phyloP scores from a whole-genome alignment of 306 rosid genomes.

The Rosa lucieae region DNA sequence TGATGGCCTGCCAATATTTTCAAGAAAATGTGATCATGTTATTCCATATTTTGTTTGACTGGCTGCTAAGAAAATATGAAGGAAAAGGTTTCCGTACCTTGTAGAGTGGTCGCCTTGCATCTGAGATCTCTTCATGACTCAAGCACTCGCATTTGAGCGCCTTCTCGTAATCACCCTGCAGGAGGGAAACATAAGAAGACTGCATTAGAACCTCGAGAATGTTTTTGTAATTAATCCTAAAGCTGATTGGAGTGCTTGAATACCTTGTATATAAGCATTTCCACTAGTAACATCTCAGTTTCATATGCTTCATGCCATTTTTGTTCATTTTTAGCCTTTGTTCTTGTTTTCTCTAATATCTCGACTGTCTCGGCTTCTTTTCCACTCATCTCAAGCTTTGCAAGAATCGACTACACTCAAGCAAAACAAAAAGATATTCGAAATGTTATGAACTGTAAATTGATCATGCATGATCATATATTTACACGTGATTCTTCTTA shows the following conservation, averaged over 20 bases:
- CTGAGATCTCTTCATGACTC: slow-evolving; percentile 35
- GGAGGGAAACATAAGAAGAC: not conserved
- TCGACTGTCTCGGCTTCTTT: slow-evolving; percentile 40
- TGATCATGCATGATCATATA: too few species aligned
- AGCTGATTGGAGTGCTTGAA: not conserved
- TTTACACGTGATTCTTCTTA: too few species aligned
- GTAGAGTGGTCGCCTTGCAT: slow-evolving; percentile 60
- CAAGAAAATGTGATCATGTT: not conserved
- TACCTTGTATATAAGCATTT: slow-evolving; percentile 61
- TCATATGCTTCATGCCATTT: slow-evolving; percentile 56
- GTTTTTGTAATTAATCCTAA: not conserved
- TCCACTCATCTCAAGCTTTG: slow-evolving; percentile 55
- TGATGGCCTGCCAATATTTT: slow-evolving; percentile 21
- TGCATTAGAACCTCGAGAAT: not conserved
- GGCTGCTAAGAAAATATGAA: not conserved
- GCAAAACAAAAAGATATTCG: not conserved
- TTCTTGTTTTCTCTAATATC: slow-evolving; percentile 24
- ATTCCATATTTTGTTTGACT: not conserved
- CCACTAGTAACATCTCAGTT: slow-evolving; percentile 65
- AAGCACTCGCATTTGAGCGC: slow-evolving; percentile 37
- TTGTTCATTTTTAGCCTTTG: not conserved
- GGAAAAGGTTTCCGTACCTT: slow-evolving; percentile 27
- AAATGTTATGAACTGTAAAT: not conserved
- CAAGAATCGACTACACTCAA: slow-evolving; percentile 29
- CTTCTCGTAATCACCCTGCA: slow-evolving; percentile 40